Percentiles rank a stretch among this genome's conserved stretches.
Conservation (phyloP, 2,329 filamentous ascomycete species). For the Paramyrothecium sp. region DNA sequence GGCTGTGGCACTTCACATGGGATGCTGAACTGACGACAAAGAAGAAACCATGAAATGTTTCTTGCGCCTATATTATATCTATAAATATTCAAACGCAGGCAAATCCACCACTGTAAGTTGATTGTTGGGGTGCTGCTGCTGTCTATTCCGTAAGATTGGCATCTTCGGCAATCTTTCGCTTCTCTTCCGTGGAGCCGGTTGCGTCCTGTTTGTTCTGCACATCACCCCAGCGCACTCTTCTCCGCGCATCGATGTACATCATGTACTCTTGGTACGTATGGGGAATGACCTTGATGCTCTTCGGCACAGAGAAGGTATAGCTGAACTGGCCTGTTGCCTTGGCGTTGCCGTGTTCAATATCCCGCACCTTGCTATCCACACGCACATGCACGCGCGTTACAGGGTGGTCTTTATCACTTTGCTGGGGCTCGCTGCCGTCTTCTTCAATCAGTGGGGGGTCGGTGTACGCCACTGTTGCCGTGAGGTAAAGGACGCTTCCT, state of each 20-base stretch:
- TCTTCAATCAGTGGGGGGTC: conserved; percentile 25
- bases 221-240: conserved; percentile 21
- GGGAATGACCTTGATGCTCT: conserved; percentile 22
- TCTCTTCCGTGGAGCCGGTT: conserved; percentile 4
- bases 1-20: too few relatives aligned
- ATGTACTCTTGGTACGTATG: conserved; percentile 28
- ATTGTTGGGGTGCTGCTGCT: too few relatives aligned
- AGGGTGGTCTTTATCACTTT: conserved; percentile 16
- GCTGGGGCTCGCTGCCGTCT: conserved; percentile 20
- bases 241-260: conserved; percentile 26
- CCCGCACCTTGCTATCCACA: conserved; percentile 27
- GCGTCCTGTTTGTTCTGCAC: conserved; percentile 14
- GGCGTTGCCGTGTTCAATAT: conserved; percentile 25
- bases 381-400: conserved; percentile 25
- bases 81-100: too few relatives aligned
- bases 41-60: too few relatives aligned
- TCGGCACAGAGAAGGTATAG: conserved; percentile 27
- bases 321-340: conserved; percentile 27
- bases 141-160: conserved; percentile 15
- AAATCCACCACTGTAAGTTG: too few relatives aligned
- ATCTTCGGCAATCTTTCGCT: conserved; percentile 2
- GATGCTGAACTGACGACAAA: too few relatives aligned
- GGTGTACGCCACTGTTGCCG: conserved; percentile 25
- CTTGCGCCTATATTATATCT: too few relatives aligned
- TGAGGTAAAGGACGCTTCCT: conserved; percentile 25